Evolutionary conservation across 257 asterid species (phyloP).

Genomic region (Nicotiana undulata): DNA sequence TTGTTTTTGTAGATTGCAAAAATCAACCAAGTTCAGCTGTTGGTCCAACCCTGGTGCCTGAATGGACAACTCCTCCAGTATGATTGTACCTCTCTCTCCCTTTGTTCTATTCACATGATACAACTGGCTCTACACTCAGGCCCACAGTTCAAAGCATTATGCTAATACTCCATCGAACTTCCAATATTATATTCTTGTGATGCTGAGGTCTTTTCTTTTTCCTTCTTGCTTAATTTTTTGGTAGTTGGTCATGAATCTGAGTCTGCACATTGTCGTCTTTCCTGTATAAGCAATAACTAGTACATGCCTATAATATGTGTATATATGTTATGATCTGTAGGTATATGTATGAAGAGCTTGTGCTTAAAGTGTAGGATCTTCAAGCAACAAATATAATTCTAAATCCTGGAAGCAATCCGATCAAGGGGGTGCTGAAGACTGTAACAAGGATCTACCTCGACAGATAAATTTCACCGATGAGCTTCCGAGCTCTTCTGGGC

Average conservation of each 20-base stretch:
- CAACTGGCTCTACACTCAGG: not conserved
- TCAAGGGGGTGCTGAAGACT: slow-evolving; percentile 10
- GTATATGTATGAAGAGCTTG: not conserved
- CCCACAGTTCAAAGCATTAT: not conserved
- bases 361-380: slow-evolving; percentile 42
- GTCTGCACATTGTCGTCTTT: not conserved
- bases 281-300: not conserved
- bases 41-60: slow-evolving; percentile 46
- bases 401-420: slow-evolving; percentile 49
- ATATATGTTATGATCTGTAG: not conserved
- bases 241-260: not conserved
- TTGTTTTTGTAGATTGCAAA: not conserved
- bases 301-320: not conserved
- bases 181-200: not conserved
- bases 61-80: slow-evolving; percentile 81
- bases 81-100: slow-evolving; percentile 23
- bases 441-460: slow-evolving; percentile 18
- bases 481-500: slow-evolving; percentile 26
- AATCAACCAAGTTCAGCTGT: not conserved
- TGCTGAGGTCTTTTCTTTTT: not conserved
- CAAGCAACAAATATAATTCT: slow-evolving; percentile 67
- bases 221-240: not conserved
- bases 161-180: not conserved
- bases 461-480: slow-evolving; percentile 17
- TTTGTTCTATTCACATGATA: not conserved